Evolutionary conservation across 2,329 filamentous ascomycete species (phyloP), one percentile per base, ranked within the genome.

Genomic region (Paraconiothyrium brasiliense): DNA sequence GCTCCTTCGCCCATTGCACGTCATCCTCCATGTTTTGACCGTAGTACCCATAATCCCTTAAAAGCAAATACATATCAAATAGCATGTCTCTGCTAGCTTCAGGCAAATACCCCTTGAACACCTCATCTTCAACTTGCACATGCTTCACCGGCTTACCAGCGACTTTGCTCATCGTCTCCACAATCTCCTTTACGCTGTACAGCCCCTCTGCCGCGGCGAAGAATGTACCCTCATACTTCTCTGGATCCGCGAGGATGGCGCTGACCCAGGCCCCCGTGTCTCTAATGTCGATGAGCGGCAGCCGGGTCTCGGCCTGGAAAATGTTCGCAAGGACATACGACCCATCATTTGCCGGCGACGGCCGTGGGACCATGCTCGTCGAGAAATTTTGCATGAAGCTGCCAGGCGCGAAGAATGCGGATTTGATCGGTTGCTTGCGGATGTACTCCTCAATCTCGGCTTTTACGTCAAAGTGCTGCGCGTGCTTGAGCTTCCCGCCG

Each of bases 381-480:
- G n/a, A 58, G 16, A 84, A 73, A 69, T 87, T 87, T 67, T 82
- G 72, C 84, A 87, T 87, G 68, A 87, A 89, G 54, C 79, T 79
- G 0, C 80, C 86, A 0, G 85, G 82, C n/a, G 83, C 74, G 68
- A 86, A 83, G 70, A 87, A 88, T 0, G 85, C 82, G 11, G 79
- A 80, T 1, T 82, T 81, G 2, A 89, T 73, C 0, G 80, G 81
- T 3, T 84, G 75, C 0, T 67, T 59, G 20, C 84, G 82, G 50
- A 87, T 83, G 68, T 89, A 86, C n/a, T 79, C 67, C 65, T 87
- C 86, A 0, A 86, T 81, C 13, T 82, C 76, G 22, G 85, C 86
- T 71, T 89, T 89, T 71, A 74, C 78, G 72, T 89, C 87, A 62
- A 89, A 89, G 64, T 86, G 83, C 62, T 80, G 65, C 2, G 79